Conservation (phyloP, 495 filamentous ascomycete species). For the Penicillium samsonianum region DNA sequence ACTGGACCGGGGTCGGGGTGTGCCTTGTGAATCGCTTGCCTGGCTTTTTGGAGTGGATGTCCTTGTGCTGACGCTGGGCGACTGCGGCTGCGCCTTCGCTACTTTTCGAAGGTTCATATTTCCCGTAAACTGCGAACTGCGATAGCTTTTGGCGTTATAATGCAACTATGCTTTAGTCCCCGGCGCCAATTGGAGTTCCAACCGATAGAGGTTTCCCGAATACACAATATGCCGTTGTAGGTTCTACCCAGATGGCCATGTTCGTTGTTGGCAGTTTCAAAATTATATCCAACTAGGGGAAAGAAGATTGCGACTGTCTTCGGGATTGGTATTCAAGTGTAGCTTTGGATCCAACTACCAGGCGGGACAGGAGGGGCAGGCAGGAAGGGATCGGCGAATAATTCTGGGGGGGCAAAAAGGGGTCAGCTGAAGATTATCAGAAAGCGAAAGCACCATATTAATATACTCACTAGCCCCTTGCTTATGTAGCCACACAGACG, state of each 20-base stretch:
- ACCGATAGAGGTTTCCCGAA: slow-evolving; percentile 17
- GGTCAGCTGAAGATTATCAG: slow-evolving; percentile 3
- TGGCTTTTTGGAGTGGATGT: slow-evolving; percentile 24
- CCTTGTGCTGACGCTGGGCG: slow-evolving; percentile 13
- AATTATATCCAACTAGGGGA: neutral
- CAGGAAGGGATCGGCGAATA: slow-evolving; percentile 7
- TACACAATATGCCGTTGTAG: slow-evolving; percentile 20
- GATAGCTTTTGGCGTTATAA: neutral
- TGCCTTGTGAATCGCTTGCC: slow-evolving; percentile 25
- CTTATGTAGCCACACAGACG: neutral
- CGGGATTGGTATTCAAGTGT: neutral
- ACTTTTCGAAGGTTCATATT: slow-evolving; percentile 28
- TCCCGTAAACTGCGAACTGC: neutral
- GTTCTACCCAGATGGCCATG: slow-evolving; percentile 29
- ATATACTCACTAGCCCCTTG: slow-evolving; percentile 3
- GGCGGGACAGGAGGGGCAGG: slow-evolving; percentile 9
- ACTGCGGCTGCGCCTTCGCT: slow-evolving; percentile 19
- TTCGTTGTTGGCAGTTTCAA: slow-evolving; percentile 18
- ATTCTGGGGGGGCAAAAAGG: neutral
- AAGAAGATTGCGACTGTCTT: slow-evolving; percentile 1
- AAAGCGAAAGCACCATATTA: neutral
- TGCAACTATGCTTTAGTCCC: slow-evolving; percentile 21
- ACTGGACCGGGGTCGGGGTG: slow-evolving; percentile 13
- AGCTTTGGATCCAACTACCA: neutral
- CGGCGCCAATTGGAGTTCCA: slow-evolving; percentile 22